Conservation (phyloP, 345 rosid genomes). For the Combretum micranthum region DNA sequence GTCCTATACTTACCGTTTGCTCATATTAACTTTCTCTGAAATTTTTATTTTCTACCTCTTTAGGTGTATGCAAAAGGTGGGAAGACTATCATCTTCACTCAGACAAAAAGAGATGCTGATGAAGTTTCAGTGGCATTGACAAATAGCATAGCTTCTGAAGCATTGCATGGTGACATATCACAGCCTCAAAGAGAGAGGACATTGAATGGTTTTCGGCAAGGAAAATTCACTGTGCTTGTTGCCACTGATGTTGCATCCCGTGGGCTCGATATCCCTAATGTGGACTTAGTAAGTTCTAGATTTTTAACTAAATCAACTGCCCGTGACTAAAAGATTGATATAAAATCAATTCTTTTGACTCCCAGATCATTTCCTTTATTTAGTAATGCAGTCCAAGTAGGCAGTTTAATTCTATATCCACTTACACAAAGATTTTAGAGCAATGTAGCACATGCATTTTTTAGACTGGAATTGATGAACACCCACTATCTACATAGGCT, state of each 20-base stretch:
- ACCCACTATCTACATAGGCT: not conserved
- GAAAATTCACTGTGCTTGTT: constrained; percentile 94
- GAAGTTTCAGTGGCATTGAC: constrained; percentile 79
- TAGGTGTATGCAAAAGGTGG: constrained; percentile 98
- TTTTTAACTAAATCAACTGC: not conserved
- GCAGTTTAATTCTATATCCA: no score
- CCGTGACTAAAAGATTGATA: not conserved
- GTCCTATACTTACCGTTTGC: no score
- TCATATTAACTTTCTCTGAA: no score
- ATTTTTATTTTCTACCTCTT: not conserved
- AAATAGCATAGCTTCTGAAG: constrained; percentile 85
- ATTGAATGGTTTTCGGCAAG: constrained; percentile 82
- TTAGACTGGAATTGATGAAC: no score
- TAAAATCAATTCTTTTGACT: no score
- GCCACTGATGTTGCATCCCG: constrained; percentile 98
- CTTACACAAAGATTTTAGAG: no score
- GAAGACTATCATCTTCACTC: constrained; percentile 92
- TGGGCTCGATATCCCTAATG: constrained; percentile 97
- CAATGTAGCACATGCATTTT: no score
- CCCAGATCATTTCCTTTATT: no score
- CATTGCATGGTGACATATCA: constrained; percentile 96
- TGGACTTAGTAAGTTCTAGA: constrained; percentile 64
- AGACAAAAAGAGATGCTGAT: constrained; percentile 94
- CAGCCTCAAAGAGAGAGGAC: constrained; percentile 99
- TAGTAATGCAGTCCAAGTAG: no score